Evolutionary conservation across 169 alveolate species (phyloP), one percentile per base, ranked within the genome.

Genomic region (Cryptosporidium tyzzeri): DNA sequence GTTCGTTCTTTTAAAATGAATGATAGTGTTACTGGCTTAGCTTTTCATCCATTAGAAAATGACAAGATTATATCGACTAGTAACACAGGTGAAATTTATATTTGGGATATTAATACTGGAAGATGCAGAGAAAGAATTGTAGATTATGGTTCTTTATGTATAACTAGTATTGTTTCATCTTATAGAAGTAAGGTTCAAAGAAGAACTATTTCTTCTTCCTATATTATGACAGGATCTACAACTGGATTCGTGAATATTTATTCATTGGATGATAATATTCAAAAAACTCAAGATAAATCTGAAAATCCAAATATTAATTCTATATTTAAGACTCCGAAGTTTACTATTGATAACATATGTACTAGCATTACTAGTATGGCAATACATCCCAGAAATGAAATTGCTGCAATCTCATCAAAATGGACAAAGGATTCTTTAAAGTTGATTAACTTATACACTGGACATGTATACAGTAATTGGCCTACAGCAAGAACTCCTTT

Each of bases 61-160:
- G 55, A 80, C 31, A 37, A 62, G 16, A 45, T 80, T 23, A 62
- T 80, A 14, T 80, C 89, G 23, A 21, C 80, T 18, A 80, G 53
- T 65, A 80, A 80, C 26, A 44, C 65, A 2, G 89, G 89, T 9
- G 89, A 80, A 37, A 62, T 80, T 12, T 80, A 80, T 33, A 8
- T 62, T 44, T 80, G 89, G 89, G 89, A 80, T 44, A 80, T 80
- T 21, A 80, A 80, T 62, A 80, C 75, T n/a, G 89, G 89, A 39
- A 59, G 89, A 44, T 80, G 89, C 9, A 80, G 65, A 61, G 80
- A 80, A 50, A 59, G 89, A 44, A 26, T 80, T 9, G 70, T 59
- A 14, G 89, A 80, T 62, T 62, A 62, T 39, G 89, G 89, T 0
- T 58, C 89, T 62, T 21, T 80, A 3, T 80, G 80, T 21, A 80